These are phyloP conservation scores for Lanmaoa pseudosensibilis DNA, from an alignment of 768 basidiomycete genomes.

Conservation along the genomic window DNA sequence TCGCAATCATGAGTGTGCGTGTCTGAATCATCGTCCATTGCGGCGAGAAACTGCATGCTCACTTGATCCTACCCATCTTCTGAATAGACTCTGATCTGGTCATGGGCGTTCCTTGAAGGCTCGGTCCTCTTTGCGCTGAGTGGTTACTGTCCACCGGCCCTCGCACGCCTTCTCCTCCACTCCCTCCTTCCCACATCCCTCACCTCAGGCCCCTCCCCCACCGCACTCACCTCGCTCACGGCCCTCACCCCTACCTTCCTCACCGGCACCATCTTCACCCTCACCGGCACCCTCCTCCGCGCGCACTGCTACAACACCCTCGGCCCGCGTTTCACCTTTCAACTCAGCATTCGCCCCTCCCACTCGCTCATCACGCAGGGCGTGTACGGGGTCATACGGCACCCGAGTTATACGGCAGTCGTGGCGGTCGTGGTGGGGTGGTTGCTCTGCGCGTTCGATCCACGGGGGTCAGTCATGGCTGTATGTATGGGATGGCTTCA, in stretches of 20 bases:
- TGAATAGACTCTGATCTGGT: background rate
- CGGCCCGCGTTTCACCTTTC: slow-evolving; percentile 24
- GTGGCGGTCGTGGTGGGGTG: background rate
- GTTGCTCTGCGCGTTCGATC: slow-evolving; percentile 6
- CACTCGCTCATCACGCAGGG: slow-evolving; percentile 30
- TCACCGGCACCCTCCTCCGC: slow-evolving; percentile 12
- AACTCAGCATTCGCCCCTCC: slow-evolving; percentile 21
- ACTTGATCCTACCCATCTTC: background rate
- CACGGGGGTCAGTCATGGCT: background rate
- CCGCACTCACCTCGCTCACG: slow-evolving; percentile 11
- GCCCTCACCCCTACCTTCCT: slow-evolving; percentile 11
- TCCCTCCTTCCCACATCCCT: background rate
- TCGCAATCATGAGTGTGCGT: background rate
- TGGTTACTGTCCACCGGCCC: background rate
- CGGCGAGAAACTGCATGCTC: background rate
- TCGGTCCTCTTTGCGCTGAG: background rate
- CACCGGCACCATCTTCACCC: background rate
- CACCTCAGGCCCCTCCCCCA: background rate
- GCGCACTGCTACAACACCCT: slow-evolving; percentile 18
- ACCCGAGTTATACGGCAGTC: slow-evolving; percentile 29
- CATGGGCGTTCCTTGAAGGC: slow-evolving; percentile 9
- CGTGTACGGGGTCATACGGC: slow-evolving; percentile 28
- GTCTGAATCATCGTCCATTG: background rate
- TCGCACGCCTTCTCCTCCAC: background rate
- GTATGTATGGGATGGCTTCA: background rate